These are phyloP conservation scores for Athelia psychrophila DNA, from an alignment of 1,284 basidiomycete species.

Conservation along the genomic window DNA sequence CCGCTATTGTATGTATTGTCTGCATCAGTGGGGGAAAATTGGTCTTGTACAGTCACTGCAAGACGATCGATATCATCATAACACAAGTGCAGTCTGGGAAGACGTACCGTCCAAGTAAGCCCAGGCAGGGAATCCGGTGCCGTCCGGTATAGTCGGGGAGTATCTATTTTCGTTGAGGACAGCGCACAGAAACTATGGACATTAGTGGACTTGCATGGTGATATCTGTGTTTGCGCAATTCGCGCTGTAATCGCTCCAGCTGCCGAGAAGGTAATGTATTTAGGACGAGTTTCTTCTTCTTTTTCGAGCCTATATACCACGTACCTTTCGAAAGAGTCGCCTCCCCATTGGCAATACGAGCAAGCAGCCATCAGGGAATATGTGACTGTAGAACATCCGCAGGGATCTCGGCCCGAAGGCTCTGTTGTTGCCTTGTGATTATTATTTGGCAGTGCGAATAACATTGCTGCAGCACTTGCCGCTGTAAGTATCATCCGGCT, in stretches of 20 bases:
- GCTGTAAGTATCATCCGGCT: background rate
- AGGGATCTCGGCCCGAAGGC: constrained; percentile 13
- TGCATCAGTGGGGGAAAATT: too few species aligned
- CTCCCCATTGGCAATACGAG: constrained; percentile 25
- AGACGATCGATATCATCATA: too few species aligned
- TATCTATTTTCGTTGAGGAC: constrained; percentile 15
- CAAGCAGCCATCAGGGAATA: constrained; percentile 33
- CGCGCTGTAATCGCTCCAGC: constrained; percentile 14
- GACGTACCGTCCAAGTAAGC: constrained; percentile 25
- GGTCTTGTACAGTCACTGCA: too few species aligned
- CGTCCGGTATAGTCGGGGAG: constrained; percentile 14
- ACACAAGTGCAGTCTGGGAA: too few species aligned
- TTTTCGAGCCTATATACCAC: background rate
- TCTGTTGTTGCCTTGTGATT: constrained; percentile 19
- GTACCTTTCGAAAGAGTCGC: constrained; percentile 4
- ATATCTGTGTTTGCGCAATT: constrained; percentile 9
- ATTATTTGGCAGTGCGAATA: constrained; percentile 18
- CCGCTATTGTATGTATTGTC: too few species aligned
- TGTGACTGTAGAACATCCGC: constrained; percentile 29
- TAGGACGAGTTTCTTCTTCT: constrained; percentile 13
- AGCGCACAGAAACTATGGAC: constrained; percentile 18
- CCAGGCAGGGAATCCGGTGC: constrained; percentile 27
- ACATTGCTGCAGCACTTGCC: too few species aligned
- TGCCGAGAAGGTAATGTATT: constrained; percentile 26
- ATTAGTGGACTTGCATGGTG: constrained; percentile 26